Evolutionary conservation across 2,329 filamentous ascomycete genomes (phyloP).

Genomic region (Diaporthe aspalathi): DNA sequence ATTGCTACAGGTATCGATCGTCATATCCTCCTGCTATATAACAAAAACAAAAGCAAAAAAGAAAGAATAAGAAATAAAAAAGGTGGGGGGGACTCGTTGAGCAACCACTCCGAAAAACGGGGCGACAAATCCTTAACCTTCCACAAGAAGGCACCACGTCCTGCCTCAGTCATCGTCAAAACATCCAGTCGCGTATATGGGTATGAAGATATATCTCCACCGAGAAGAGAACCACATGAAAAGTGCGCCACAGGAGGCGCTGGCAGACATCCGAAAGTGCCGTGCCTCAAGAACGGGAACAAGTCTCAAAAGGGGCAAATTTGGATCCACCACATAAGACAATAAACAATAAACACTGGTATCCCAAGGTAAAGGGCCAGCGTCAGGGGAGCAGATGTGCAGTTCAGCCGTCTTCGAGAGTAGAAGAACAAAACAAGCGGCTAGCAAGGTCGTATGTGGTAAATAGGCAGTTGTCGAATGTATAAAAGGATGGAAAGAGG

Average conservation of each 20-base stretch:
- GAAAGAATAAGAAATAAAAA: not conserved
- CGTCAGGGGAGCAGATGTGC: slow-evolving; percentile 32
- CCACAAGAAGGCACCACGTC: not conserved
- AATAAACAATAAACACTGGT: slow-evolving; percentile 38
- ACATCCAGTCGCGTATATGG: slow-evolving; percentile 29
- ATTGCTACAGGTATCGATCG: slow-evolving; percentile 20
- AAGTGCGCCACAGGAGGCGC: slow-evolving; percentile 17
- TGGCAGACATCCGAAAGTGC: slow-evolving; percentile 22
- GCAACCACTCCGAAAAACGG: too few relatives aligned
- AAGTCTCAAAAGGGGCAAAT: not conserved
- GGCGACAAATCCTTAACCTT: not conserved
- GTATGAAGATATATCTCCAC: slow-evolving; percentile 32
- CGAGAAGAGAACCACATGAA: slow-evolving; percentile 12
- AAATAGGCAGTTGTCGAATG: slow-evolving; percentile 33
- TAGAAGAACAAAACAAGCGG: slow-evolving; percentile 1
- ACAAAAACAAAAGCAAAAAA: slow-evolving; percentile 1
- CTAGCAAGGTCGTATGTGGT: slow-evolving; percentile 25
- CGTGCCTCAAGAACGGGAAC: not conserved
- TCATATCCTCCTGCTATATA: slow-evolving; percentile 10
- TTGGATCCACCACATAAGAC: slow-evolving; percentile 34
- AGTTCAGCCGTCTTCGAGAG: not conserved
- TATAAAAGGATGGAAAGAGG: not conserved
- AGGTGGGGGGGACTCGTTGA: too few relatives aligned
- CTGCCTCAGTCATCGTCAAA: slow-evolving; percentile 32
- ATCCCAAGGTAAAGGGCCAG: slow-evolving; percentile 6